Evolutionary conservation across 192 early-diverging fungal species (phyloP), one percentile per base, ranked within the genome.

Genomic region (Linnemannia hyalina): DNA sequence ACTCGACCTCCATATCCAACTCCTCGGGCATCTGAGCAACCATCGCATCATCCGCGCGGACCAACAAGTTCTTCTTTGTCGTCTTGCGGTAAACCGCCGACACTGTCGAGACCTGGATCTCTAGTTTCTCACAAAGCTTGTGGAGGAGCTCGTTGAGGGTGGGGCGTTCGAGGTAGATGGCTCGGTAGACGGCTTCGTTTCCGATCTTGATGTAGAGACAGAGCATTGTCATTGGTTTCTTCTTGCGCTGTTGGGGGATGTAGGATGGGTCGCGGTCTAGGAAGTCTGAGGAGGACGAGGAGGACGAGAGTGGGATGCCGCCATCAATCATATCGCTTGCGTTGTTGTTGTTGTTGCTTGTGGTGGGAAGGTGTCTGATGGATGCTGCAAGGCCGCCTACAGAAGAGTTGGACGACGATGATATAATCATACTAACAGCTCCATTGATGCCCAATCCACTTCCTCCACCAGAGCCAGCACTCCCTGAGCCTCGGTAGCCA

Each of bases 221-320:
- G 36, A 94, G 74, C 38, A 92, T 90, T 49, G 87, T 63, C 75
- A 68, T 88, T 63, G 73, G 76, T 70, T 87, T 90, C 73, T 87
- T 90, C 46, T 87, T 84, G 46, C 88, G 74, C 32, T 73, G 44
- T 44, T 89, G 88, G 16, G 94, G 94, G 47, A 93, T 88, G 87
- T 95, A 95, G 18, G 86, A 91, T 68, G 93, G 92, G 80, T 95
- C 95, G 26, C 91, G 86, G 55, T 93, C 94, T 49, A 94, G 76
- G 40, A 88, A 82, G 57, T 91, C 88, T 36, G 85, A 82, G 60
- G 87, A 82, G 38, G 91, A 82, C 7, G 76, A 18, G 72, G 80
- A 38, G 46, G 81, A 41, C 74, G 74, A 26, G 70, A 22, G 20
- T 52, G 15, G 16, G 49, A 52, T 52, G 20, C 18, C 49, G 49